Evolutionary conservation across 176 grass and related monocot genomes (phyloP), one percentile per base, ranked within the genome.

Genomic region (Chloris gayana): DNA sequence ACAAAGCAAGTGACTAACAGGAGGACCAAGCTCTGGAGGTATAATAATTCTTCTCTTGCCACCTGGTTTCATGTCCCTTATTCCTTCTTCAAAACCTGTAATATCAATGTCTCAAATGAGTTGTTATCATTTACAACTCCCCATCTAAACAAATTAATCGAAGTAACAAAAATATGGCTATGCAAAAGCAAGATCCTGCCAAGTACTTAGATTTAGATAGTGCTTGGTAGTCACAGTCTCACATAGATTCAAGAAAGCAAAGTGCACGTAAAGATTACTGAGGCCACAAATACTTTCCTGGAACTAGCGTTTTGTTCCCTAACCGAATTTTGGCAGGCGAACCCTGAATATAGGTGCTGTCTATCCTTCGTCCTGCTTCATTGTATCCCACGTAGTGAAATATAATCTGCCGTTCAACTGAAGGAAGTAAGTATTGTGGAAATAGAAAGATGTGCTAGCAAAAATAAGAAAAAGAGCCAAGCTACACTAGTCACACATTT

Each of bases 41-140:
- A 98, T 98, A 64, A 95, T 98, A 42, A 98, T 70, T 86, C 92
- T 93, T 88, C 92, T 85, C 86, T 91, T 98, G 27, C 95, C 95
- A 65, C 95, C 92, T 79, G 95, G 95, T 85, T 86, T 91, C 95
- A 95, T 95, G 31, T 94, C 90, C 83, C 81, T 75, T 93, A 95
- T 95, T 57, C 95, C 95, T 88, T 98, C 95, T 89, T 98, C 95
- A 93, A 98, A 98, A 74, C 95, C 95, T 98, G 92, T 76, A 89
- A 62, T 69, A 82, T 47, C 60, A 74, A 77, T 67, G n/a, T 31
- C 30, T 85, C 49, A 67, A 81, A 81, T 85, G 66, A 85, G 87
- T 45, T 75, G 47, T 47, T 50, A 39, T 73, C 18, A 62, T 14
- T 82, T 71, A 77, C 58, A 49, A 22, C 19, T 38, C 9, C 27